Base-by-base conservation (phyloP, 1,139 yeast species). In the Saccharomyces hybrid region DNA sequence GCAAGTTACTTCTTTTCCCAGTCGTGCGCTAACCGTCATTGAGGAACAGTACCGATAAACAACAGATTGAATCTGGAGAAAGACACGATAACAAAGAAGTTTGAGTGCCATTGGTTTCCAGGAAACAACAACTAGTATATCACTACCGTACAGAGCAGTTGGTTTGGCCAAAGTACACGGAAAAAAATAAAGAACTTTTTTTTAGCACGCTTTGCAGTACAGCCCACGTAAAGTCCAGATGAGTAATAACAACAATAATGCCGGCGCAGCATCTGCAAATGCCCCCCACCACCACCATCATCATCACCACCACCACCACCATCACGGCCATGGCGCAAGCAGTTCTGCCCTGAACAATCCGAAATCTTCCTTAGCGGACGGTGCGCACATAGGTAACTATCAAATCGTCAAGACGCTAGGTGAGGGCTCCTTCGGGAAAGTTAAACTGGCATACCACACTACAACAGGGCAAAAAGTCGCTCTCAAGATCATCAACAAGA, bases 361-460 rank as follows among this genome's bases (percentile, higher is more conserved):
- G 26, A 53, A 57, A 14, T 56, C 67, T 12, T 54, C 61, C 14
- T 58, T 66, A 38, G 60, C 67, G 6, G 70, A 65, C 49, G 75
- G 81, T 64, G 68, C 79, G 65, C 64, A 90, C 55, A 88, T 91
- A 57, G 99, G 98, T 16, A 84, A 95, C 64, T 95, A 95, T 73
- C 98, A 91, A 70, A 86, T 95, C 57, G 87, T 93, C 65, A 89
- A 91, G 71, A 90, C 96, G 2, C 76, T 91, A 31, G 98, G 98
- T 27, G 98, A 91, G 70, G 98, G 98, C 19, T 90, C 97, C 0
- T 91, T 91, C 68, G 98, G 98, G 63, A 91, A 91, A 69, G 98
- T 91, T 62, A 91, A 91, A 69, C 77, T 91, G 66, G 98, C 98
- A 1, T 90, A 89, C 69, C 97, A 91, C 70, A 76, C 88, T 64